Evolutionary conservation across 192 early-diverging fungal genomes (phyloP).

Genomic region (Coemansia sp.): DNA sequence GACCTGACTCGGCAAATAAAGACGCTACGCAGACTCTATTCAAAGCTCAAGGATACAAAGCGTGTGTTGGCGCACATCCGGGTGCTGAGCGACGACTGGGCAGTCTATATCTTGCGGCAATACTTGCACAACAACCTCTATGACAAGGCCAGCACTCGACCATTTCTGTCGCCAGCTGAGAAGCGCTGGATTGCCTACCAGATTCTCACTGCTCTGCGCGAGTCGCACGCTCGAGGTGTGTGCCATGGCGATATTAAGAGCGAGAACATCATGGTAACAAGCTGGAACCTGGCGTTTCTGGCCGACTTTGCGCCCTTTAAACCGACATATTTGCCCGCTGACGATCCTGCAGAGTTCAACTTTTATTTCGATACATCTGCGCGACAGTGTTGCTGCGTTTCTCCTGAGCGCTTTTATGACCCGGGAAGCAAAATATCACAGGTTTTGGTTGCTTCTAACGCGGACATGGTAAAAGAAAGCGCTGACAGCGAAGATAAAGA

Average conservation of each 20-base stretch:
- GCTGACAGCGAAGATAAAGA: background rate
- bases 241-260: constrained; percentile 97
- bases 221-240: constrained; percentile 70
- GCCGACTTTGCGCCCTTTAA: constrained; percentile 90
- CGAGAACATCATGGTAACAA: constrained; percentile 92
- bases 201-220: constrained; percentile 74
- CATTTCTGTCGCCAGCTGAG: constrained; percentile 81
- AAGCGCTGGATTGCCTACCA: constrained; percentile 97
- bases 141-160: constrained; percentile 94
- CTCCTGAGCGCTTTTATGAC: constrained; percentile 94
- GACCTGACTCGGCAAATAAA: constrained; percentile 37
- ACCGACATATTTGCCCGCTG: constrained; percentile 90
- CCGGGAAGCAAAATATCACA: constrained; percentile 50
- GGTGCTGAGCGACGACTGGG: constrained; percentile 85
- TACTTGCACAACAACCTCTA: constrained; percentile 92
- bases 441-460: constrained; percentile 17
- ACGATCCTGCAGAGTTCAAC: constrained; percentile 94
- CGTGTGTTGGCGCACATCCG: constrained; percentile 78
- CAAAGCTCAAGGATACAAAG: constrained; percentile 62
- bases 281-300: constrained; percentile 93
- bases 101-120: constrained; percentile 87
- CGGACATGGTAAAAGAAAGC: background rate
- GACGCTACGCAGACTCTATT: constrained; percentile 29
- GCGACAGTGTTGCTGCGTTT: constrained; percentile 89
- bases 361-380: constrained; percentile 95